phyloP scores from a whole-genome alignment of 2,329 filamentous ascomycete species.

The Exophiala calicioides region DNA sequence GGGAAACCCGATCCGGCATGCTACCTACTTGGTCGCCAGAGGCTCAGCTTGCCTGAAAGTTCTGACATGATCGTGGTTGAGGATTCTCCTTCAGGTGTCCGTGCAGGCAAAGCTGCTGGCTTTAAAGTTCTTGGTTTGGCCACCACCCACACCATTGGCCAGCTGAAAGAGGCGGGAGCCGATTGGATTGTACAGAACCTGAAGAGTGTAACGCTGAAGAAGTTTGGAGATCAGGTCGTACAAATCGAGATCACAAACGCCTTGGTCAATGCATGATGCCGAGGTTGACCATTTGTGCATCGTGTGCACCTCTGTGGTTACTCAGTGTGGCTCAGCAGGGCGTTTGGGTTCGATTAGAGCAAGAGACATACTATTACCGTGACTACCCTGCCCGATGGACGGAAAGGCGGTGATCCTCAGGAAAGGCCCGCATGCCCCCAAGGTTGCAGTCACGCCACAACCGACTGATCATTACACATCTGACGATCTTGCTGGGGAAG shows the following conservation, averaged over 20 bases:
- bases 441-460: slow-evolving; percentile 6
- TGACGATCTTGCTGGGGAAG: background rate
- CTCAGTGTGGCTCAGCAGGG: slow-evolving; percentile 19
- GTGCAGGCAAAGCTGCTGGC: slow-evolving; percentile 79
- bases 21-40: slow-evolving; percentile 67
- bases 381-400: slow-evolving; percentile 1
- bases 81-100: slow-evolving; percentile 84
- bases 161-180: slow-evolving; percentile 73
- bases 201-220: slow-evolving; percentile 65
- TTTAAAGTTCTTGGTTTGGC: slow-evolving; percentile 82
- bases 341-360: slow-evolving; percentile 1
- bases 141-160: slow-evolving; percentile 75
- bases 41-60: slow-evolving; percentile 54
- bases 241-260: slow-evolving; percentile 27
- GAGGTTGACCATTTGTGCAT: background rate
- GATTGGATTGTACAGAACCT: slow-evolving; percentile 86
- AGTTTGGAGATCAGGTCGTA: slow-evolving; percentile 18
- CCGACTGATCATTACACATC: slow-evolving; percentile 1
- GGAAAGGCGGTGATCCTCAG: slow-evolving; percentile 6
- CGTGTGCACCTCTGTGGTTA: background rate
- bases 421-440: slow-evolving; percentile 13
- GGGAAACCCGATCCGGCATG: slow-evolving; percentile 78
- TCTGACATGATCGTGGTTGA: slow-evolving; percentile 73
- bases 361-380: background rate
- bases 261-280: slow-evolving; percentile 17